phyloP scores from a whole-genome alignment of 2,329 filamentous ascomycete species.

The Fusarium sp. region DNA sequence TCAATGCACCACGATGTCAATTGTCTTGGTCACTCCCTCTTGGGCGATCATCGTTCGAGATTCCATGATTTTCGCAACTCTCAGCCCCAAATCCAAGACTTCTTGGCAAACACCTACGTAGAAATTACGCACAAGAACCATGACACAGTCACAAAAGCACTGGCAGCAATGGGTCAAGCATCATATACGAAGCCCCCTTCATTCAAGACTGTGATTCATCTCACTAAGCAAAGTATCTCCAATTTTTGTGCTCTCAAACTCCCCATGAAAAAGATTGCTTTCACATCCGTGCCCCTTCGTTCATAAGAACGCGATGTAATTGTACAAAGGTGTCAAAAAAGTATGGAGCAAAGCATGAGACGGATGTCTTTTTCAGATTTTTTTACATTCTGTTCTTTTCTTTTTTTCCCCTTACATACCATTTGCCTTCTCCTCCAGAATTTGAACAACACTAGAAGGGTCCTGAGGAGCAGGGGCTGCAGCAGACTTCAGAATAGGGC shows the following conservation, averaged over 20 bases:
- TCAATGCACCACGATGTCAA: no score
- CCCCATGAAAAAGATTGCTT: constrained; percentile 9
- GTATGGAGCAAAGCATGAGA: not conserved
- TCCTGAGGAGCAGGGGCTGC: constrained; percentile 11
- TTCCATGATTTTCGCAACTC: not conserved
- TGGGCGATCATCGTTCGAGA: no score
- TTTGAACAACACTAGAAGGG: constrained; percentile 22
- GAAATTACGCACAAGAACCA: not conserved
- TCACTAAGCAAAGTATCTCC: constrained; percentile 4
- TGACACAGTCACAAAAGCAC: not conserved
- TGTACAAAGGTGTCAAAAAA: constrained; percentile 16
- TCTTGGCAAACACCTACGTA: not conserved
- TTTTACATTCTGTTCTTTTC: not conserved
- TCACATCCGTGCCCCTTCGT: not conserved
- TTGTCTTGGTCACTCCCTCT: not conserved
- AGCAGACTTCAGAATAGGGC: constrained; percentile 22
- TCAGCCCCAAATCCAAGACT: not conserved
- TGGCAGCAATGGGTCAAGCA: not conserved
- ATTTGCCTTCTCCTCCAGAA: constrained; percentile 37
- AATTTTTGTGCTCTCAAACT: constrained; percentile 10
- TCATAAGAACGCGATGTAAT: constrained; percentile 9
- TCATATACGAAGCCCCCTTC: no score
- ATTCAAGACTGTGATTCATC: not conserved
- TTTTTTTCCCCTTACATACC: constrained; percentile 15
- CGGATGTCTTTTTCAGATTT: not conserved